Evolutionary conservation across 2,329 filamentous ascomycete genomes (phyloP).

Genomic region (Arthrobotrys sphaeroides): DNA sequence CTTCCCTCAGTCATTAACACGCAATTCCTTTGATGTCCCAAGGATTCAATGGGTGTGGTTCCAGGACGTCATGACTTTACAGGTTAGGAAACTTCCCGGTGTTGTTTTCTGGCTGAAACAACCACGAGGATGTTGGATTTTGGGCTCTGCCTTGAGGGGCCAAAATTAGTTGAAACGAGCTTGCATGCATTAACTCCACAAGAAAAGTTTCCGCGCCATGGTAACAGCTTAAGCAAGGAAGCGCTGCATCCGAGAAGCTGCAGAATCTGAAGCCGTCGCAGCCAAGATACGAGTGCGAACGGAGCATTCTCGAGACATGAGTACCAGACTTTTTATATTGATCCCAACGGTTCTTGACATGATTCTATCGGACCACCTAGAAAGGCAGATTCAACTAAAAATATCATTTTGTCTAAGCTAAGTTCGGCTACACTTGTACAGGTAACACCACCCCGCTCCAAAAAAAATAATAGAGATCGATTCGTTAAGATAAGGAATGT

Average conservation of each 20-base stretch:
- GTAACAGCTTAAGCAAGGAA: neutral
- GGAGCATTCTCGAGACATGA: neutral
- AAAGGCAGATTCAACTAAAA: too few relatives aligned
- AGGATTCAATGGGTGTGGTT: neutral
- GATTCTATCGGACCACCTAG: too few relatives aligned
- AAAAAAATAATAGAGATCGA: conserved; percentile 4
- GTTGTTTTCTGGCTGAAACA: too few relatives aligned
- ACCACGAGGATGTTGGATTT: too few relatives aligned
- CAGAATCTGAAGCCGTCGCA: neutral
- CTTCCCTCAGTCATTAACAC: neutral
- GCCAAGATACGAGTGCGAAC: too few relatives aligned
- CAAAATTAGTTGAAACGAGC: conserved; percentile 36
- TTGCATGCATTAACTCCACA: neutral
- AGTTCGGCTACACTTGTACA: too few relatives aligned
- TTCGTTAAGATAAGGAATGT: conserved; percentile 24
- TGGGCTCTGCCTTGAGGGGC: too few relatives aligned
- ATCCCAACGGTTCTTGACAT: too few relatives aligned
- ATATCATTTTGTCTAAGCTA: too few relatives aligned
- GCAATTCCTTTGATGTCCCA: neutral
- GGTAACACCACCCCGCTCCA: too few relatives aligned
- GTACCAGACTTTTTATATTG: neutral
- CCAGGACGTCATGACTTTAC: too few relatives aligned
- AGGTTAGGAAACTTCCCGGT: too few relatives aligned
- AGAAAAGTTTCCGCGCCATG: neutral
- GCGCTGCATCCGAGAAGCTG: neutral